These are phyloP conservation scores for Dactylellina parvicollis DNA, from an alignment of 2,329 filamentous ascomycete genomes.

Conservation along the genomic window DNA sequence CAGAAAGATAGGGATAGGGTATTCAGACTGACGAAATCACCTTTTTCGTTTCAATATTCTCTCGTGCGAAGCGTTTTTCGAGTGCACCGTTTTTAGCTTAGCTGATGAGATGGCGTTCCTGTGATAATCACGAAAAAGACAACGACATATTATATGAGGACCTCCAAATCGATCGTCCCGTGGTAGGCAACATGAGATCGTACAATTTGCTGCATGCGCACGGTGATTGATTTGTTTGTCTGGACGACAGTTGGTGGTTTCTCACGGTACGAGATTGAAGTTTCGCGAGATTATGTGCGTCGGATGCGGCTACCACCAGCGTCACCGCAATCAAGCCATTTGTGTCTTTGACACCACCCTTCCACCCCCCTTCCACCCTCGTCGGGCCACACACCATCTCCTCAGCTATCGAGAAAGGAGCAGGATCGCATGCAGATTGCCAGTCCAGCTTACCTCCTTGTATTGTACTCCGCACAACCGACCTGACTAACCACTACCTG, in stretches of 20 bases:
- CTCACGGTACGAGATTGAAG: no score
- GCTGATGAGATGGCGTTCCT: not conserved
- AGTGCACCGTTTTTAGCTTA: slow-evolving; percentile 1
- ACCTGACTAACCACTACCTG: slow-evolving; percentile 43
- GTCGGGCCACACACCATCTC: slow-evolving; percentile 33
- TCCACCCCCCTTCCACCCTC: slow-evolving; percentile 38
- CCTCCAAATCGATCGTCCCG: not conserved
- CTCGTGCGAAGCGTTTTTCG: not conserved
- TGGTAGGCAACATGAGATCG: not conserved
- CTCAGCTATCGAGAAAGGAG: slow-evolving; percentile 36
- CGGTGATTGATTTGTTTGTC: not conserved
- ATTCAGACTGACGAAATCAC: not conserved
- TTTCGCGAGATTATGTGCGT: not conserved
- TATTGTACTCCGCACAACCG: slow-evolving; percentile 38
- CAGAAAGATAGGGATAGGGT: not conserved
- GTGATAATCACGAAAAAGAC: not conserved
- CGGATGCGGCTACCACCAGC: slow-evolving; percentile 42
- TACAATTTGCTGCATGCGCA: not conserved
- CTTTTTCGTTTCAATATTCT: not conserved
- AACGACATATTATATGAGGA: not conserved
- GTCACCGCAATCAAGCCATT: slow-evolving; percentile 4
- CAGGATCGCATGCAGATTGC: slow-evolving; percentile 30
- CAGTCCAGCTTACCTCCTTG: slow-evolving; percentile 34
- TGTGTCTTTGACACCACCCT: slow-evolving; percentile 38
- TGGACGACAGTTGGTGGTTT: not conserved